These are phyloP conservation scores for Colletotrichum sp. DNA, from an alignment of 2,329 filamentous ascomycete genomes.

Conservation along the genomic window DNA sequence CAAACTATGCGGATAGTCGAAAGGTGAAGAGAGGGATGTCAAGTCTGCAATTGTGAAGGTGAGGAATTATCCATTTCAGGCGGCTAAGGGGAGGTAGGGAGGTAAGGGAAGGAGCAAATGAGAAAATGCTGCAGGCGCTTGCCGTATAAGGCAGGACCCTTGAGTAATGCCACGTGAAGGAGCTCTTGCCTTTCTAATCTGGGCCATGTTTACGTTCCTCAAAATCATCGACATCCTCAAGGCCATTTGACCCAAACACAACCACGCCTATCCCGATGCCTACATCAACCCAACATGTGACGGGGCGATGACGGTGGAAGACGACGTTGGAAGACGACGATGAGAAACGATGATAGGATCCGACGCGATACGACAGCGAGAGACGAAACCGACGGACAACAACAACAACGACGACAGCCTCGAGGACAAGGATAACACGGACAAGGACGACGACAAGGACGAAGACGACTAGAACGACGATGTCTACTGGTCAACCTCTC, in stretches of 20 bases:
- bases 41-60: not conserved
- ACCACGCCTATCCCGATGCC: accelerated
- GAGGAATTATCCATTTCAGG: accelerated
- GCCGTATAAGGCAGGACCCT: not conserved
- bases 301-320: not conserved
- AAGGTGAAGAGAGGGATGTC: not conserved
- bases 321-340: not conserved
- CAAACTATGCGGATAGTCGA: not conserved
- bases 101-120: not conserved
- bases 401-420: accelerated
- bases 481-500: not conserved
- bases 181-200: too few species aligned
- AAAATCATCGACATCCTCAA: not conserved
- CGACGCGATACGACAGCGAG: too few species aligned
- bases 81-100: not conserved
- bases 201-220: accelerated
- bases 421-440: too few species aligned
- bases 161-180: too few species aligned
- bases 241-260: accelerated
- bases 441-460: too few species aligned
- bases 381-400: too few species aligned
- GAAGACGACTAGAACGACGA: too few species aligned
- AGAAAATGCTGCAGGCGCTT: not conserved
- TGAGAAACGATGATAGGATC: too few species aligned
- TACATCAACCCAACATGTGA: not conserved